Percentiles rank a stretch among this genome's conserved stretches.
Conservation (phyloP, 2,329 filamentous ascomycete species). For the Stemphylium vesicarium region DNA sequence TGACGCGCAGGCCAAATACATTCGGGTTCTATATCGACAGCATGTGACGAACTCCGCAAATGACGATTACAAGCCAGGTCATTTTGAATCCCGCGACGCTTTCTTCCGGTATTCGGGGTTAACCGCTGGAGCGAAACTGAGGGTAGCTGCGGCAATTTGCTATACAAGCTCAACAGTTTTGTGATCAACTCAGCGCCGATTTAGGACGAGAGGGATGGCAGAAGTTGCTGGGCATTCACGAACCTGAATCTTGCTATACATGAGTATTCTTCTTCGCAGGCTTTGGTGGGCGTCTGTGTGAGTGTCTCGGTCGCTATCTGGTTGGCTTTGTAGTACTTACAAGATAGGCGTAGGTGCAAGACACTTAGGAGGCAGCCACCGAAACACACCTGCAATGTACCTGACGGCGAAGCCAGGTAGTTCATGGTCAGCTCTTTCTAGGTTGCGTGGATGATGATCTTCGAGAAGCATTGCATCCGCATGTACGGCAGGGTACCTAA, state of each 20-base stretch:
- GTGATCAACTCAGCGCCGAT: neutral
- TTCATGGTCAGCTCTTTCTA: no score
- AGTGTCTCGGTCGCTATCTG: neutral
- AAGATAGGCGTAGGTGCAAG: no score
- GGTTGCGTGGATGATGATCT: no score
- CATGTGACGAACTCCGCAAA: no score
- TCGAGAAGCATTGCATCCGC: no score
- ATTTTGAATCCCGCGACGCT: neutral
- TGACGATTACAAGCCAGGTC: no score
- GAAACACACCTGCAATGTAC: no score
- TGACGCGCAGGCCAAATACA: no score
- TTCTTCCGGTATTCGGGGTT: neutral
- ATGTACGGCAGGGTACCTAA: no score
- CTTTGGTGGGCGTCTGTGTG: neutral
- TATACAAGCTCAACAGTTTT: neutral
- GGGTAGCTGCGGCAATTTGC: neutral
- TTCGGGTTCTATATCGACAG: no score
- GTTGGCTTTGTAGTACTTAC: neutral
- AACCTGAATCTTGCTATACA: neutral
- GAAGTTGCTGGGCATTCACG: neutral
- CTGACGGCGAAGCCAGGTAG: no score
- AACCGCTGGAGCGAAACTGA: neutral
- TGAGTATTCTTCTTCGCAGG: neutral
- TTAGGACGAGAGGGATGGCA: neutral
- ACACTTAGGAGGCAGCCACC: no score